phyloP scores from a whole-genome alignment of 768 basidiomycete species.

The Cystofilobasidium bisporidii region DNA sequence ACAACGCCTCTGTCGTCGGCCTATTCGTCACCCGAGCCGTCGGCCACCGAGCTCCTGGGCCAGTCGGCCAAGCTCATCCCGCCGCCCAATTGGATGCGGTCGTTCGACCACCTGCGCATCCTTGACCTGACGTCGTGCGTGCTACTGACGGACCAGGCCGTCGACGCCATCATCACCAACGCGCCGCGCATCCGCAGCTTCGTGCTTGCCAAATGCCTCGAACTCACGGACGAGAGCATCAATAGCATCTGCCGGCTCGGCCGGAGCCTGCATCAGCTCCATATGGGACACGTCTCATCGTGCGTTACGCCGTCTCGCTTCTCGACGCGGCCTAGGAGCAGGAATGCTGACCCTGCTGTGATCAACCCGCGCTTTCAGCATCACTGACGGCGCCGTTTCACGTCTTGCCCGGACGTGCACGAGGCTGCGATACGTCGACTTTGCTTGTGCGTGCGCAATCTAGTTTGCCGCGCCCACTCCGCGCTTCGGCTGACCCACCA shows the following conservation, averaged over 20 bases:
- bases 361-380: constrained; percentile 42
- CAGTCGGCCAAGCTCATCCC: constrained; percentile 1
- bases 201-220: constrained; percentile 71
- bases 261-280: constrained; percentile 87
- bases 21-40: constrained; percentile 10
- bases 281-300: constrained; percentile 71
- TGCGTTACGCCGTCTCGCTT: too few species aligned
- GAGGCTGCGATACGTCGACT: constrained; percentile 84
- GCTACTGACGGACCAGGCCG: constrained; percentile 65
- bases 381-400: constrained; percentile 81
- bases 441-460: constrained; percentile 63
- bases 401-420: constrained; percentile 77
- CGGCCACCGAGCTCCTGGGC: neutral
- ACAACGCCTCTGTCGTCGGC: neutral
- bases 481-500: neutral
- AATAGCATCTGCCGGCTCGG: constrained; percentile 77
- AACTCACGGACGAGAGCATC: constrained; percentile 70
- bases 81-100: constrained; percentile 23
- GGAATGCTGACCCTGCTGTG: neutral
- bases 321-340: too few species aligned
- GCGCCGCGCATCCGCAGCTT: constrained; percentile 77
- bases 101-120: constrained; percentile 77
- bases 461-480: constrained; percentile 1
- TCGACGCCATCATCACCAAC: constrained; percentile 70
- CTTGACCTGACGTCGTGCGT: constrained; percentile 83